These are phyloP conservation scores for Sugiyamaella pinicola DNA, from an alignment of 1,139 yeast species.

Conservation along the genomic window DNA sequence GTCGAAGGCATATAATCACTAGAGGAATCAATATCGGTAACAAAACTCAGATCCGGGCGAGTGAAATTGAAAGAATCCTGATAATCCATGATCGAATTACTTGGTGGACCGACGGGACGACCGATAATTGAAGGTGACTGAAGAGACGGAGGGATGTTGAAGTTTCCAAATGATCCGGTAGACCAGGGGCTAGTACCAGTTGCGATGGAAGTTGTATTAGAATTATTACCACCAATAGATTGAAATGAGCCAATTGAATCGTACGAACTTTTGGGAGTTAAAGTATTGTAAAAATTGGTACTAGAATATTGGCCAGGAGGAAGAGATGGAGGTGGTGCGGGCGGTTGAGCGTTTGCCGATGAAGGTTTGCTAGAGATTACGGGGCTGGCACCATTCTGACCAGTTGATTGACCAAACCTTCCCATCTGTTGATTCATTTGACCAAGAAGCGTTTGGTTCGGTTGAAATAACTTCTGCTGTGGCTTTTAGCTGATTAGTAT, in stretches of 20 bases:
- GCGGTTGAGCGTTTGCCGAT: neutral
- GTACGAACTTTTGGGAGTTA: conserved; percentile 30
- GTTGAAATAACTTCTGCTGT: conserved; percentile 6
- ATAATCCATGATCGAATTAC: neutral
- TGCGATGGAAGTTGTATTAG: conserved; percentile 13
- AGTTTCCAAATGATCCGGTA: conserved; percentile 20
- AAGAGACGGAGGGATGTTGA: conserved; percentile 16
- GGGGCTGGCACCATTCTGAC: neutral
- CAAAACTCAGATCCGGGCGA: conserved; percentile 11
- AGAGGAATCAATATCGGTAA: conserved; percentile 6
- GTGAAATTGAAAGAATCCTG: conserved; percentile 15
- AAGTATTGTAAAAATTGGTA: conserved; percentile 23
- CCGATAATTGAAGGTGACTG: conserved; percentile 3
- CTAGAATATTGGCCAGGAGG: conserved; percentile 14
- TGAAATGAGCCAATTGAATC: conserved; percentile 28
- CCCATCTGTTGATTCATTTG: conserved; percentile 6
- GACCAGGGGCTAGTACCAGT: conserved; percentile 22
- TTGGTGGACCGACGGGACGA: neutral
- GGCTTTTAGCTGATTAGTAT: neutral
- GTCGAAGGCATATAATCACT: conserved; percentile 9
- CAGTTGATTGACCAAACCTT: neutral
- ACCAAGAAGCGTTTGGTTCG: neutral
- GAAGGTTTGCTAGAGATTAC: neutral
- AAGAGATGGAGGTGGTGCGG: too few species aligned
- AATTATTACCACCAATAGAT: conserved; percentile 14